phyloP scores from a whole-genome alignment of 2,329 filamentous ascomycete species.

The Aspergillus hiratsukae region DNA sequence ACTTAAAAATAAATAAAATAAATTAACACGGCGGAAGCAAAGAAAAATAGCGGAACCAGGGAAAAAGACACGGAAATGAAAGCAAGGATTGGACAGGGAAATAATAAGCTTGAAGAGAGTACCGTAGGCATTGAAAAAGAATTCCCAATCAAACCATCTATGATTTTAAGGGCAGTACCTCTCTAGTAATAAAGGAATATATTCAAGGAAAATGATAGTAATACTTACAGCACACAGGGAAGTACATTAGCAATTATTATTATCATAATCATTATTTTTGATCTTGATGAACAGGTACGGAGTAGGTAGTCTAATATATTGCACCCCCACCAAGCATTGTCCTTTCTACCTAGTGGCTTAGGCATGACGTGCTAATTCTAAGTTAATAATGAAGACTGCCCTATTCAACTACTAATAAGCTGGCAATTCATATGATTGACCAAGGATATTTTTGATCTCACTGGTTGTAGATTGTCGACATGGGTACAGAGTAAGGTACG shows the following conservation, averaged over 20 bases:
- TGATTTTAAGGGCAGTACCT: neutral
- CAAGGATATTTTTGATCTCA: too few species aligned
- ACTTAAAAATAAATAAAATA: neutral
- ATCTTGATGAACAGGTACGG: neutral
- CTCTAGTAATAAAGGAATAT: neutral
- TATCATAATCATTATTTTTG: neutral
- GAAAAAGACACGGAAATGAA: constrained; percentile 4
- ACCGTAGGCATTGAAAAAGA: neutral
- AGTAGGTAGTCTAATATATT: neutral
- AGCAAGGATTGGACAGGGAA: constrained; percentile 3
- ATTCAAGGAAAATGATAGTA: neutral
- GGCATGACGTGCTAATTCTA: neutral
- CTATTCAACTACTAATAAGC: too few species aligned
- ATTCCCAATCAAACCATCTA: neutral
- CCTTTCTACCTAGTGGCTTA: neutral
- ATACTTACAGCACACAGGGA: neutral
- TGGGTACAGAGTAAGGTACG: too few species aligned
- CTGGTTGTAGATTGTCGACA: too few species aligned
- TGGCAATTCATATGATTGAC: too few species aligned
- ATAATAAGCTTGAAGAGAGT: neutral
- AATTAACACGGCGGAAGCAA: neutral
- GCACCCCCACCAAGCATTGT: neutral
- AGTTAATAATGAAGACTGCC: neutral
- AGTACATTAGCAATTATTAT: neutral
- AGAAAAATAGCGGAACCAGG: neutral